Evolutionary conservation across 495 filamentous ascomycete species (phyloP), one percentile per base, ranked within the genome.

Genomic region (Talaromyces wortmannii): DNA sequence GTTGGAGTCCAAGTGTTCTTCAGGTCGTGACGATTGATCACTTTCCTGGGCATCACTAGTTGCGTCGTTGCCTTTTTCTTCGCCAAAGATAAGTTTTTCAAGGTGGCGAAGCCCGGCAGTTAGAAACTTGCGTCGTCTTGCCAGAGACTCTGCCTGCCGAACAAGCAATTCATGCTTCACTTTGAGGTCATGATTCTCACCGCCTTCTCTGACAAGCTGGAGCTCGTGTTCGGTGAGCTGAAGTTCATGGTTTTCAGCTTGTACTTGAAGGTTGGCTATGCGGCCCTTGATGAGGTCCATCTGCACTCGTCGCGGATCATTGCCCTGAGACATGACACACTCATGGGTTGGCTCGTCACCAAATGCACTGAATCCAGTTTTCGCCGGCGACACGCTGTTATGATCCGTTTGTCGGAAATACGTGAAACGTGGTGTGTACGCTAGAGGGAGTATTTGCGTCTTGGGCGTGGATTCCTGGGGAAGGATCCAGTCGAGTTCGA

Each of bases 361-460:
- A 70, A 97, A 98, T 2, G 85, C 80, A 68, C 91, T 97, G 13
- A 82, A 85, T 23, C 88, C 78, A 52, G 84, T 81, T 15, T 86
- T 76, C 62, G 90, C 87, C 12, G 85, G 77, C 29, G 85, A 84
- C 12, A 79, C 73, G 31, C 85, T 83, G 12, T 79, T 78, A 63
- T 95, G 92, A 61, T 97, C 94, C n/a, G 94, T 98, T 66, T 97
- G 90, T 17, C 94, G 84, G 73, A 96, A 96, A 68, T 97, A 98
- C 1, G 95, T 97, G 61, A 98, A 92, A 0, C 92, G 84, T 31
- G 94, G 95, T 10, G 94, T 88, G 61, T 85, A 98, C 2, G 88
- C 95, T 7, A 98, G 76, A 1, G 94, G 94, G 53, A 97, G 75
- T 48, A 98, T 97, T 62, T 90, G 89, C 1, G 92, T 96, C 53